Evolutionary conservation across 208 protist species (phyloP).

Genomic region (Acanthamoeba castellanii): DNA sequence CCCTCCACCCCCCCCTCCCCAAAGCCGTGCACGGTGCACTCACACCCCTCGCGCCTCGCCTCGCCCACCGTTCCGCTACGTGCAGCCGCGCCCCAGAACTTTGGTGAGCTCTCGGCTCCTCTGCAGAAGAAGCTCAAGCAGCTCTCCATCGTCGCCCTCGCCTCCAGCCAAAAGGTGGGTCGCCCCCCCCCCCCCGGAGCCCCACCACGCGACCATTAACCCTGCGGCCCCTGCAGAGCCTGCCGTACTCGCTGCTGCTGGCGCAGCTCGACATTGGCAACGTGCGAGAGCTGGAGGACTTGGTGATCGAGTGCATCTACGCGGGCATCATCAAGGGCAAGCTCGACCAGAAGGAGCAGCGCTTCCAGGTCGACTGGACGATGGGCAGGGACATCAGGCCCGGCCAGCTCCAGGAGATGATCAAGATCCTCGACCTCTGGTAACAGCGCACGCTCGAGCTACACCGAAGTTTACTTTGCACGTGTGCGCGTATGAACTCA

Average conservation of each 20-base stretch:
- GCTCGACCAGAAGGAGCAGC: slow-evolving; percentile 70
- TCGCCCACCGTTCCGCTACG: not conserved
- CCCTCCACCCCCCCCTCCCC: not conserved
- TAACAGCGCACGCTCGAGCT: not conserved
- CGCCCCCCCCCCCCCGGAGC: not conserved
- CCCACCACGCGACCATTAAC: not conserved
- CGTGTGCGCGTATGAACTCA: too few relatives aligned
- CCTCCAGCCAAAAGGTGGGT: slow-evolving; percentile 31
- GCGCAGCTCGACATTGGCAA: slow-evolving; percentile 59
- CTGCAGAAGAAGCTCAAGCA: slow-evolving; percentile 62
- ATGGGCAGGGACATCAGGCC: slow-evolving; percentile 74
- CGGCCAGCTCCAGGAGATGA: slow-evolving; percentile 64
- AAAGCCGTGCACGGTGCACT: too few relatives aligned
- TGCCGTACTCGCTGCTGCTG: slow-evolving; percentile 55
- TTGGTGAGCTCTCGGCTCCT: not conserved
- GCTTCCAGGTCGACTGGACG: slow-evolving; percentile 61
- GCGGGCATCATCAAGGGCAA: slow-evolving; percentile 71
- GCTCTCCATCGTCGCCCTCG: slow-evolving; percentile 63
- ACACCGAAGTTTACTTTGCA: not conserved
- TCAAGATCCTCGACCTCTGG: slow-evolving; percentile 32
- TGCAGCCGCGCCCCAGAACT: slow-evolving; percentile 8
- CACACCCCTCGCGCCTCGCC: not conserved
- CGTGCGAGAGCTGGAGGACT: slow-evolving; percentile 72
- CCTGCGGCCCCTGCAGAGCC: not conserved
- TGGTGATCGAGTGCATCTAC: slow-evolving; percentile 78